These are phyloP conservation scores for Clarireedia monteithiana DNA, from an alignment of 2,329 filamentous ascomycete genomes.

Conservation along the genomic window DNA sequence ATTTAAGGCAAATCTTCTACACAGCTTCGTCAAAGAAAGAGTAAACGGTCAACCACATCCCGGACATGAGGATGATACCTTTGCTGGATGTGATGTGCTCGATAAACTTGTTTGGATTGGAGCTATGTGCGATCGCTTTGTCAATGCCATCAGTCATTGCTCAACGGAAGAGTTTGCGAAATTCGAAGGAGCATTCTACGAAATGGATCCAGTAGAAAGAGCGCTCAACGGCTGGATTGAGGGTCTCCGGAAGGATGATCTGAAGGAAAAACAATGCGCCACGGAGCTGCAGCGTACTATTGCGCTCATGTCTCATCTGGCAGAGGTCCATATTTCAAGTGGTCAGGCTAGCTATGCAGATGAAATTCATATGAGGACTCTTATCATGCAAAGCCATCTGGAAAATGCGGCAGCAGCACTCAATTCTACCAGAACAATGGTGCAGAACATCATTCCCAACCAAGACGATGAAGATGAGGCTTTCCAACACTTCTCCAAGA, in stretches of 20 bases:
- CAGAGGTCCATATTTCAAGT: slow-evolving; percentile 67
- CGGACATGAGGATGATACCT: slow-evolving; percentile 68
- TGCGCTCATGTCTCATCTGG: slow-evolving; percentile 78
- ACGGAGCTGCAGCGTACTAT: slow-evolving; percentile 77
- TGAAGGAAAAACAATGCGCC: slow-evolving; percentile 77
- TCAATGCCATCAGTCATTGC: slow-evolving; percentile 71
- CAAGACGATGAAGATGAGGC: slow-evolving; percentile 58
- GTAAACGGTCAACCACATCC: slow-evolving; percentile 59
- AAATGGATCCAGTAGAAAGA: slow-evolving; percentile 86
- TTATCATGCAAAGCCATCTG: slow-evolving; percentile 71
- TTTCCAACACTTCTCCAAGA: slow-evolving; percentile 58
- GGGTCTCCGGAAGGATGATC: slow-evolving; percentile 69
- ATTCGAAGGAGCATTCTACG: slow-evolving; percentile 74
- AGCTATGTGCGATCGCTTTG: slow-evolving; percentile 76
- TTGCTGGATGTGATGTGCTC: slow-evolving; percentile 71
- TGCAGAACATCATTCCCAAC: slow-evolving; percentile 55
- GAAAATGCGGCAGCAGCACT: slow-evolving; percentile 69
- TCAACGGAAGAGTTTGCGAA: slow-evolving; percentile 69
- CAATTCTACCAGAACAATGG: slow-evolving; percentile 53
- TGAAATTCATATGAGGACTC: slow-evolving; percentile 68
- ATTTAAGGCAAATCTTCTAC: slow-evolving; percentile 79
- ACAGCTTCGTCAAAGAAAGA: slow-evolving; percentile 71
- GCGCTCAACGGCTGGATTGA: slow-evolving; percentile 86
- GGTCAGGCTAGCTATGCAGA: slow-evolving; percentile 69
- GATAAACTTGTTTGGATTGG: slow-evolving; percentile 82